Percentiles rank a stretch among this genome's conserved stretches.
Evolutionary conservation across 768 basidiomycete genomes (phyloP).

Genomic region (Coprinellus micaceus): DNA sequence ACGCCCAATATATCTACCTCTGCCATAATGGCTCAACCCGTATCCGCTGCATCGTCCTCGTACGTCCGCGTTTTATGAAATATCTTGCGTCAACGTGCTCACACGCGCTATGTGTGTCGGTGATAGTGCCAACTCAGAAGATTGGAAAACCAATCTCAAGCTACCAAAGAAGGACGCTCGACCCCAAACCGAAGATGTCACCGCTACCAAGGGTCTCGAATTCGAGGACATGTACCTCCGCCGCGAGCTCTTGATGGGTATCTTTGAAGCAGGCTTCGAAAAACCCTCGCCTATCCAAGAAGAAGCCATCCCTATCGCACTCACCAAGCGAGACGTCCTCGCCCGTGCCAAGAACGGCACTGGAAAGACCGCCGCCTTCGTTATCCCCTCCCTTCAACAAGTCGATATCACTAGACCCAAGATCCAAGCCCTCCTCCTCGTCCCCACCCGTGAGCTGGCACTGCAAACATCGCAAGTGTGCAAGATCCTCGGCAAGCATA

Average conservation of each 20-base stretch:
- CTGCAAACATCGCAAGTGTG: conserved; percentile 98
- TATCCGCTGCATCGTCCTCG: conserved; percentile 31
- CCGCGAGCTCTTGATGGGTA: conserved; percentile 97
- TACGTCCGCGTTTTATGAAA: conserved; percentile 11
- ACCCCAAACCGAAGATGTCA: conserved; percentile 97
- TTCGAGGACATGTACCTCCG: conserved; percentile 93
- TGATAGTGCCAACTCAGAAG: conserved; percentile 24
- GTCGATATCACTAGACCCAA: conserved; percentile 79
- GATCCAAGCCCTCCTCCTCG: conserved; percentile 94
- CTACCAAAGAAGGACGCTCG: conserved; percentile 88
- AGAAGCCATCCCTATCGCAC: conserved; percentile 94
- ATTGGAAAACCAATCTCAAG: conserved; percentile 77
- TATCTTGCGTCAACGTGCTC: conserved; percentile 26
- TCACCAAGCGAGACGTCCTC: conserved; percentile 90
- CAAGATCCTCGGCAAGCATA: conserved; percentile 94
- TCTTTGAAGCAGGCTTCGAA: conserved; percentile 98
- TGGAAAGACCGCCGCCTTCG: conserved; percentile 98
- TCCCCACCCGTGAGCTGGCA: conserved; percentile 97
- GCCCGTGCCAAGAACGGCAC: conserved; percentile 97
- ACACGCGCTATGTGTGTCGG: neutral
- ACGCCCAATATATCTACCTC: no score
- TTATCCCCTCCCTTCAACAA: conserved; percentile 94
- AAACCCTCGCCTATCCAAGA: conserved; percentile 98
- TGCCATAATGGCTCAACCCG: conserved; percentile 28
- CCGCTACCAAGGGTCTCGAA: conserved; percentile 87